Conservation (phyloP, 2,329 filamentous ascomycete species). For the Nectriaceae sp. region DNA sequence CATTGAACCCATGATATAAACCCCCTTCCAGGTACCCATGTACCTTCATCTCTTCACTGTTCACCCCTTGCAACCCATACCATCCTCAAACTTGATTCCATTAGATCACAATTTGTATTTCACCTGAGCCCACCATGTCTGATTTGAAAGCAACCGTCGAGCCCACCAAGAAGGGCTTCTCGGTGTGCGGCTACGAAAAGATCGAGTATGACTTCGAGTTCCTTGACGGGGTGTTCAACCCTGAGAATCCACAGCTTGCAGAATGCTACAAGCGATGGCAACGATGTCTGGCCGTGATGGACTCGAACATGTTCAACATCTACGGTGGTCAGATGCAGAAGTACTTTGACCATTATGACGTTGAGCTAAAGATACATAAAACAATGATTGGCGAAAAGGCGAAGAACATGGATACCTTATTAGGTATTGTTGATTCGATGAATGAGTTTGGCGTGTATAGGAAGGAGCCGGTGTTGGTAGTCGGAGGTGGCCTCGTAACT, state of each 20-base stretch:
- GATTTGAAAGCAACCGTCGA: slow-evolving; percentile 67
- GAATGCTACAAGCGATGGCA: slow-evolving; percentile 67
- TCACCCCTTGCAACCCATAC: no score
- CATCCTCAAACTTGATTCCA: neutral
- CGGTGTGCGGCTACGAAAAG: slow-evolving; percentile 74
- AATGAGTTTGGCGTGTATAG: slow-evolving; percentile 71
- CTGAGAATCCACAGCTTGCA: slow-evolving; percentile 61
- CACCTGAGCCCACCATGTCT: slow-evolving; percentile 56
- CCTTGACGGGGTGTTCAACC: slow-evolving; percentile 68
- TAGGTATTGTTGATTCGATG: slow-evolving; percentile 73
- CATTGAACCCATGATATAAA: neutral
- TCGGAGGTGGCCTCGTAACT: slow-evolving; percentile 70
- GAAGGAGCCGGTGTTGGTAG: slow-evolving; percentile 68
- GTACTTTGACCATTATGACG: slow-evolving; percentile 66
- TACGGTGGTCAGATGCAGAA: slow-evolving; percentile 66
- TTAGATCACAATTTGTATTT: neutral
- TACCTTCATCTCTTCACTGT: neutral
- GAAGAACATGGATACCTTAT: slow-evolving; percentile 70
- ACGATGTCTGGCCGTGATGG: slow-evolving; percentile 68
- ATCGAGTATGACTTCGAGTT: slow-evolving; percentile 77
- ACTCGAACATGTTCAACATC: slow-evolving; percentile 69
- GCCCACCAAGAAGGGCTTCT: slow-evolving; percentile 66
- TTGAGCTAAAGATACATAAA: slow-evolving; percentile 67
- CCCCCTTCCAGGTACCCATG: neutral
- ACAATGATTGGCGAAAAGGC: slow-evolving; percentile 76